A percentile compares a stretch with the other conserved stretches of the same genome.
Evolutionary conservation across 352 stramenopile species (phyloP).

Genomic region (Phytophthora citrophthora): DNA sequence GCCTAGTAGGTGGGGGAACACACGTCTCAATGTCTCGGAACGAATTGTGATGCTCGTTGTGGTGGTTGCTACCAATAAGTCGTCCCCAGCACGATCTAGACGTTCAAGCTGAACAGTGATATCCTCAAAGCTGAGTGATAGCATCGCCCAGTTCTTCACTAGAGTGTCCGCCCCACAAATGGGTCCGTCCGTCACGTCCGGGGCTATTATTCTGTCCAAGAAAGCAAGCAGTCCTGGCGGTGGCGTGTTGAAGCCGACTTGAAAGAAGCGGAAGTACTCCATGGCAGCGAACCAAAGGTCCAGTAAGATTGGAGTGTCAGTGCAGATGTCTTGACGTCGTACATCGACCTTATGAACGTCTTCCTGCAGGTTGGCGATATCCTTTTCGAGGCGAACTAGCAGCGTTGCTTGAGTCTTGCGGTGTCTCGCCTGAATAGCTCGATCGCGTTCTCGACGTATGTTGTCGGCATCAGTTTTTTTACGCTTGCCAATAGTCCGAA

Average conservation of each 20-base stretch:
- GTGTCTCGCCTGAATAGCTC: slow-evolving; percentile 2
- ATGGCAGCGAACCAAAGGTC: slow-evolving; percentile 1
- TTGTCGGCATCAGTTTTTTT: neutral
- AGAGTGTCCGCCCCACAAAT: neutral
- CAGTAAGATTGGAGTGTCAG: neutral
- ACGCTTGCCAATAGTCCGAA: too few relatives aligned
- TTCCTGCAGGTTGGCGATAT: neutral
- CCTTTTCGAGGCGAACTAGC: neutral
- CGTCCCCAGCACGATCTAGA: neutral
- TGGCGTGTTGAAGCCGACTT: neutral
- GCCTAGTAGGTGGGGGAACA: slow-evolving; percentile 4
- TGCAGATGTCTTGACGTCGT: neutral
- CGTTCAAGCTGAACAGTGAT: slow-evolving; percentile 10
- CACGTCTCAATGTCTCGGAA: neutral
- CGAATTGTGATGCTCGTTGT: slow-evolving; percentile 10
- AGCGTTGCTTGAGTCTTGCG: neutral
- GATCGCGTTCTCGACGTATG: neutral
- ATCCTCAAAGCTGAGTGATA: slow-evolving; percentile 4
- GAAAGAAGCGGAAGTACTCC: slow-evolving; percentile 9
- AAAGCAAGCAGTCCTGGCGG: neutral
- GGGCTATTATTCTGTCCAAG: neutral
- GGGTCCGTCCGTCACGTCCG: slow-evolving; percentile 2
- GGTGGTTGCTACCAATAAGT: slow-evolving; percentile 9
- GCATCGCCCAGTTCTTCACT: neutral
- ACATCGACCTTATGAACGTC: neutral